Percentiles rank a stretch among this genome's conserved stretches.
Conservation (phyloP, 2,329 filamentous ascomycete species). For the Teratosphaeriaceae sp. region DNA sequence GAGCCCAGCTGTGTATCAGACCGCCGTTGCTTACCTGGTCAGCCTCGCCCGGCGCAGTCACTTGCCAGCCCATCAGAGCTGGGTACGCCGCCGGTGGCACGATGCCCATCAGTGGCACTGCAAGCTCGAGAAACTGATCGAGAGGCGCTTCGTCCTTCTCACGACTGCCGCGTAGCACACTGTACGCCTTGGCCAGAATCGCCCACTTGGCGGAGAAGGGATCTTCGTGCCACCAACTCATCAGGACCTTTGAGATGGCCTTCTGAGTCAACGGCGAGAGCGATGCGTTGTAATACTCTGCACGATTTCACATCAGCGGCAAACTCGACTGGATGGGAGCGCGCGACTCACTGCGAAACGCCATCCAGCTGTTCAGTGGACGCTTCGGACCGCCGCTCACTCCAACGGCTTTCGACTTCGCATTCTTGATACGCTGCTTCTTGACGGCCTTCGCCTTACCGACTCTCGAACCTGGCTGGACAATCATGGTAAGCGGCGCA, state of each 20-base stretch:
- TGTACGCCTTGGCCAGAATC: slow-evolving; percentile 50
- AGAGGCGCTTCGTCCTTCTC: slow-evolving; percentile 43
- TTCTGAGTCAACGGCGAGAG: slow-evolving; percentile 39
- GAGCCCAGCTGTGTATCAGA: too few relatives aligned
- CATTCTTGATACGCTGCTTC: slow-evolving; percentile 9
- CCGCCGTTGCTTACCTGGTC: slow-evolving; percentile 9
- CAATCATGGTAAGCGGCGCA: background rate
- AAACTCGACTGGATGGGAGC: background rate
- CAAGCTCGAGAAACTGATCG: slow-evolving; percentile 41
- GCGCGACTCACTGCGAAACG: slow-evolving; percentile 27
- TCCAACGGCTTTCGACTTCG: background rate
- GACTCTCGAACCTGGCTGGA: background rate
- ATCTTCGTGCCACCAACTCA: slow-evolving; percentile 45
- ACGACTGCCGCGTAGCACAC: slow-evolving; percentile 42
- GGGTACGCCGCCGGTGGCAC: slow-evolving; percentile 42
- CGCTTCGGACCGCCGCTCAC: slow-evolving; percentile 14
- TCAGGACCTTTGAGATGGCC: slow-evolving; percentile 45
- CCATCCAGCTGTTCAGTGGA: slow-evolving; percentile 32
- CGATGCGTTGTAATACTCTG: slow-evolving; percentile 17
- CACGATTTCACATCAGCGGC: background rate
- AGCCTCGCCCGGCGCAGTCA: slow-evolving; percentile 19
- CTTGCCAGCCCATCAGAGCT: slow-evolving; percentile 40
- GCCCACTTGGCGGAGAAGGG: slow-evolving; percentile 44
- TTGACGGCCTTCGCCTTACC: background rate
- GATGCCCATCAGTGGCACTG: slow-evolving; percentile 43